A percentile compares a stretch with the other conserved stretches of the same genome.
Evolutionary conservation across 2,329 filamentous ascomycete genomes (phyloP).

Genomic region (Fusarium metavorans): DNA sequence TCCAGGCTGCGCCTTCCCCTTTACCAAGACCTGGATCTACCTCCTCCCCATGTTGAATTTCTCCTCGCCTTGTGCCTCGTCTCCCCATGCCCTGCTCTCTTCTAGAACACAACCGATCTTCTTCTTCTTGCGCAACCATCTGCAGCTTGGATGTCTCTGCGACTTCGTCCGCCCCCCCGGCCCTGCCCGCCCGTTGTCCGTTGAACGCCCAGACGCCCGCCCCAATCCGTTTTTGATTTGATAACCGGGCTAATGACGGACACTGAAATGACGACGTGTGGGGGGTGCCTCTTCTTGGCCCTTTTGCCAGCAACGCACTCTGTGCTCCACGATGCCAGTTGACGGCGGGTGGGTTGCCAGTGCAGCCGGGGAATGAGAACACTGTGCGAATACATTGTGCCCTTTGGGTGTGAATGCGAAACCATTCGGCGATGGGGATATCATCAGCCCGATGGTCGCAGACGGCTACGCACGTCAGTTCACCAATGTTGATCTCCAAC

Average conservation of each 20-base stretch:
- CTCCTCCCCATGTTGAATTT: neutral
- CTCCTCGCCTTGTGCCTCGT: neutral
- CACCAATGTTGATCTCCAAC: slow-evolving; percentile 3
- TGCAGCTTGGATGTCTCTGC: slow-evolving; percentile 11
- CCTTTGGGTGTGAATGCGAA: neutral
- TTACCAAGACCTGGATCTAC: neutral
- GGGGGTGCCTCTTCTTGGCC: slow-evolving; percentile 40
- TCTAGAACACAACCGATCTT: slow-evolving; percentile 5
- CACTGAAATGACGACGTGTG: slow-evolving; percentile 46
- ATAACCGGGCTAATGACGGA: slow-evolving; percentile 45
- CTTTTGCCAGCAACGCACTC: slow-evolving; percentile 36
- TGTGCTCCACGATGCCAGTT: slow-evolving; percentile 33
- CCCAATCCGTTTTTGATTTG: slow-evolving; percentile 44
- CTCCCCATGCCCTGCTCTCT: slow-evolving; percentile 1
- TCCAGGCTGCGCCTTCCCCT: slow-evolving; percentile 14
- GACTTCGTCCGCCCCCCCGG: slow-evolving; percentile 12
- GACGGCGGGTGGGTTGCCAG: slow-evolving; percentile 43
- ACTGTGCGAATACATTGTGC: slow-evolving; percentile 40
- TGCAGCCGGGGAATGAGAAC: slow-evolving; percentile 33
- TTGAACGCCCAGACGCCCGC: slow-evolving; percentile 38
- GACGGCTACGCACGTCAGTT: neutral
- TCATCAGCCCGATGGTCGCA: neutral
- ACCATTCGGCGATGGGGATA: slow-evolving; percentile 15
- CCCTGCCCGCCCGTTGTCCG: slow-evolving; percentile 39
- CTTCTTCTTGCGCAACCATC: slow-evolving; percentile 5